Conservation (phyloP, 23 red algal species). For the Rhodosorus marinus region DNA sequence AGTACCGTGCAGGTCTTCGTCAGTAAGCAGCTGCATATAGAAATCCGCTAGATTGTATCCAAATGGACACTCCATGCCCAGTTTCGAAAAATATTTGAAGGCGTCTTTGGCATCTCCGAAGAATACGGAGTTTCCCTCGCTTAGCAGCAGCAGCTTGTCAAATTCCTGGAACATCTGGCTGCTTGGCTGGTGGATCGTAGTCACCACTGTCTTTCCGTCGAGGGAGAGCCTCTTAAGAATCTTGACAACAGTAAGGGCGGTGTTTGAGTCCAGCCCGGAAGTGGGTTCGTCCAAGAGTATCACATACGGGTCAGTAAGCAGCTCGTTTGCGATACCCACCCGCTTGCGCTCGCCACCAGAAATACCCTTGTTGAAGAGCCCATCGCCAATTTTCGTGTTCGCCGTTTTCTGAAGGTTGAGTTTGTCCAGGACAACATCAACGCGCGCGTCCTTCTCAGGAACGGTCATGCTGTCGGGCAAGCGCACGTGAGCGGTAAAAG, state of each 20-base stretch:
- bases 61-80: slow-evolving; percentile 44
- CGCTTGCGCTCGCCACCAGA: slow-evolving; percentile 82
- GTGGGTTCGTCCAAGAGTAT: slow-evolving; percentile 73
- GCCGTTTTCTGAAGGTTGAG: slow-evolving; percentile 30
- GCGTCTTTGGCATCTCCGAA: slow-evolving; percentile 47
- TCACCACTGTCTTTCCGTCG: slow-evolving; percentile 52
- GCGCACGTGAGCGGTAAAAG: slow-evolving; percentile 46
- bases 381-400: slow-evolving; percentile 62
- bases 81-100: slow-evolving; percentile 27
- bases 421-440: slow-evolving; percentile 25
- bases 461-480: slow-evolving; percentile 9
- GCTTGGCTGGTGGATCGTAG: slow-evolving; percentile 84
- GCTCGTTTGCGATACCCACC: slow-evolving; percentile 79
- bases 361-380: slow-evolving; percentile 59
- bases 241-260: slow-evolving; percentile 62
- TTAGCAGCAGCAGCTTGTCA: slow-evolving; percentile 61
- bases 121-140: slow-evolving; percentile 35
- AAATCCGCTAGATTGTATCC: slow-evolving; percentile 85
- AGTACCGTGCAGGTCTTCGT: slow-evolving; percentile 1
- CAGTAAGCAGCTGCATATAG: slow-evolving; percentile 48
- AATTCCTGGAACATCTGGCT: slow-evolving; percentile 68
- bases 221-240: slow-evolving; percentile 33
- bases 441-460: slow-evolving; percentile 7
- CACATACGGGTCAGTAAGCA: slow-evolving; percentile 60
- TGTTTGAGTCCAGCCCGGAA: slow-evolving; percentile 52